Percentiles rank a stretch among this genome's conserved stretches.
Conservation (phyloP, 345 rosid genomes). For the Pugionium dolabratum region DNA sequence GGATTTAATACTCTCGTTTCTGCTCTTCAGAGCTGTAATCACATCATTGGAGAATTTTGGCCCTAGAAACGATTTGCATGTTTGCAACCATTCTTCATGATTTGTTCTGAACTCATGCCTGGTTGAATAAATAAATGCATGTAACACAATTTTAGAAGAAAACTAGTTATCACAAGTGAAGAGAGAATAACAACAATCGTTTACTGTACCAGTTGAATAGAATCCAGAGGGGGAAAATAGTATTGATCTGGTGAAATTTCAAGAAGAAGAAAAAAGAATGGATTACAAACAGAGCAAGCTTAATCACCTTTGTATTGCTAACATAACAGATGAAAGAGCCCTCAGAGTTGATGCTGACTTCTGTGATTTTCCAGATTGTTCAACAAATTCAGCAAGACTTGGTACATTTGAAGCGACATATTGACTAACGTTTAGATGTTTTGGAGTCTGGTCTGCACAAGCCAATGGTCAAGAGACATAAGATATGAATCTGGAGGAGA, state of each 20-base stretch:
- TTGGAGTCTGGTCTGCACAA: constrained; percentile 70
- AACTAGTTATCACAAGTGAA: neutral
- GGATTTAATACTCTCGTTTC: constrained; percentile 53
- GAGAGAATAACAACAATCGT: constrained; percentile 1
- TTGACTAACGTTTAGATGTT: constrained; percentile 62
- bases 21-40: constrained; percentile 55
- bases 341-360: constrained; percentile 54
- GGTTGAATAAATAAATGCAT: constrained; percentile 28
- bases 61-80: constrained; percentile 74
- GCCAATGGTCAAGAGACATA: constrained; percentile 18
- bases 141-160: constrained; percentile 2
- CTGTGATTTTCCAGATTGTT: constrained; percentile 49
- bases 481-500: constrained; percentile 17
- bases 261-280: neutral
- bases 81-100: constrained; percentile 82
- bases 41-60: constrained; percentile 56
- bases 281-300: neutral
- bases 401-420: constrained; percentile 68
- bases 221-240: constrained; percentile 11
- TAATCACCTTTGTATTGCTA: constrained; percentile 69
- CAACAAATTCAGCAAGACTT: constrained; percentile 61
- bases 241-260: neutral
- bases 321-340: constrained; percentile 81
- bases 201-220: neutral
- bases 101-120: constrained; percentile 86